Base-by-base conservation (phyloP, 495 filamentous ascomycete genomes). In the Penicillium verhagenii region DNA sequence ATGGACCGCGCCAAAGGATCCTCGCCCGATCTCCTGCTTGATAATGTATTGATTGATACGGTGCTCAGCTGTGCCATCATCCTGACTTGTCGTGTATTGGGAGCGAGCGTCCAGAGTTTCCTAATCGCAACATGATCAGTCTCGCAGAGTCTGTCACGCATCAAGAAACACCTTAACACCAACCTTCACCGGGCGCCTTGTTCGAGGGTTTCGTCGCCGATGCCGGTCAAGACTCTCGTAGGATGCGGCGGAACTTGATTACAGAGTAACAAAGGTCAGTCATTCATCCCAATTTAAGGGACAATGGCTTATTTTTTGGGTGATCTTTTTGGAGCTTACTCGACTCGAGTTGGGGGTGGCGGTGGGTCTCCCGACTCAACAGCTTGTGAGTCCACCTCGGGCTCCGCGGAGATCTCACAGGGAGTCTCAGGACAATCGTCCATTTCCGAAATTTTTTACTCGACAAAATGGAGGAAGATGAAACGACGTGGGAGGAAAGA, bases 31-130 rank as follows among this genome's bases (percentile, higher is more conserved):
- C 76, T 98, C 94, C 57, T 97, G 89, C 72, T 87, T 89, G 59
- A 98, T 95, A 38, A 87, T 75, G 66, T 97, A 98, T 68, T 97
- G 96, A 66, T 96, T 96, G 78, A 97, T 92, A 21, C 84, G 81
- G 61, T 91, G 89, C 64, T 92, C 84, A 0, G 83, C 80, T 23
- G 77, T 78, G 3, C 90, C 91, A 59, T 96, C 92, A 59, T 88
- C 83, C 57, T 93, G 87, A 59, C 90, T 92, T 54, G 87, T 92
- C 35, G 80, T 86, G 67, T 97, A 97, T 64, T 91, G 84, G 35
- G 91, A 90, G 49, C 82, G 84, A 40, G 94, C 94, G 75, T 97
- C 86, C 50, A 96, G 82, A 4, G 94, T 97, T 83, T 97, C 93
- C 84, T 92, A 63, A 14, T 63, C 46, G 23, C 50, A 43, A 61